These are phyloP conservation scores for Iberis amara DNA, from an alignment of 441 rosid species.

Conservation along the genomic window DNA sequence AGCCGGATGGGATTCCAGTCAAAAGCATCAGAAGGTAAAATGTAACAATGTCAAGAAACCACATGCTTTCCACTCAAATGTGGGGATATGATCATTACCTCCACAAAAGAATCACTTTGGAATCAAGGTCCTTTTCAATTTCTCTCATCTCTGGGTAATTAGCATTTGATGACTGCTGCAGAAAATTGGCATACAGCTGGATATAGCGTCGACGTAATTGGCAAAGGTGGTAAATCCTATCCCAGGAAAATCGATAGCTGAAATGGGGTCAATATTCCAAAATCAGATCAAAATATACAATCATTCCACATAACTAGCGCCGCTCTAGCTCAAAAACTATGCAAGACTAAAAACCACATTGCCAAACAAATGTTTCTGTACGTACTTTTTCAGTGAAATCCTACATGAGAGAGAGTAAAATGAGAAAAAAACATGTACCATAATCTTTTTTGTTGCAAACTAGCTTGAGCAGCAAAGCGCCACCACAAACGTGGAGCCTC, in stretches of 20 bases:
- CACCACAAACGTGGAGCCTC: constrained; percentile 71
- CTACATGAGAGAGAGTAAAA: constrained; percentile 14
- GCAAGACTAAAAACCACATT: constrained; percentile 20
- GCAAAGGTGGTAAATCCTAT: constrained; percentile 67
- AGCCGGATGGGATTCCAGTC: constrained; percentile 1
- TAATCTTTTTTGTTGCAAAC: constrained; percentile 72
- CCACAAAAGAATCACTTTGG: constrained; percentile 93
- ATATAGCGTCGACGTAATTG: constrained; percentile 85
- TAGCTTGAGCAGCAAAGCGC: constrained; percentile 89
- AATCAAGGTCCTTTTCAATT: constrained; percentile 88
- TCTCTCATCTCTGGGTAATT: constrained; percentile 64
- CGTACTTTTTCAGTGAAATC: constrained; percentile 13
- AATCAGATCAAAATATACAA: constrained; percentile 27
- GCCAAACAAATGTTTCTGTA: constrained; percentile 12
- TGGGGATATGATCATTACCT: constrained; percentile 46
- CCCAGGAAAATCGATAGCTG: constrained; percentile 93
- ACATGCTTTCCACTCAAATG: constrained; percentile 13
- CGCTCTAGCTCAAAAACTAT: constrained; percentile 22
- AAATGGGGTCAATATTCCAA: constrained; percentile 25
- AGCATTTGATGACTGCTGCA: constrained; percentile 62
- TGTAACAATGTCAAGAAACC: constrained; percentile 8
- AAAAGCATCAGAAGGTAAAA: constrained; percentile 21
- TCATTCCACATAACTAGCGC: constrained; percentile 4
- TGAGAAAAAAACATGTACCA: constrained; percentile 47
- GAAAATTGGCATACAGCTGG: constrained; percentile 70